phyloP scores from a whole-genome alignment of 2,329 filamentous ascomycete species.

The Diaporthe batatas region DNA sequence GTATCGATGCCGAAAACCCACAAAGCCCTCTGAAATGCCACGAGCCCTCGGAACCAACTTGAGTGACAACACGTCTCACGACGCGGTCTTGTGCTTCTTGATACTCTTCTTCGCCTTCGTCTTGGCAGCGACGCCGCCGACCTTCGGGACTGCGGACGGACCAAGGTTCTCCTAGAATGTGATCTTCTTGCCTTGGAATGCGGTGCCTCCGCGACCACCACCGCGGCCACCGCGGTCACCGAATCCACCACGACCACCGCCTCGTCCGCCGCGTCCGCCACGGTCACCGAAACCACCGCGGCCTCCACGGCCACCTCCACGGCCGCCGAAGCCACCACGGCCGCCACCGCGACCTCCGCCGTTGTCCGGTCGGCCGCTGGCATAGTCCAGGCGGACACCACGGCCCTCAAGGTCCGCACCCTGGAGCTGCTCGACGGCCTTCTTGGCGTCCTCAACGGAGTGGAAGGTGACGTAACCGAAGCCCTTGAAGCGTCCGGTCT shows the following conservation, averaged over 20 bases:
- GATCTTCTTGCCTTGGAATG: conserved; percentile 85
- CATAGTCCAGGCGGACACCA: conserved; percentile 85
- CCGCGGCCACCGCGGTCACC: conserved; percentile 57
- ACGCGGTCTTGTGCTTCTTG: conserved; percentile 72
- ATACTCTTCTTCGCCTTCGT: conserved; percentile 22
- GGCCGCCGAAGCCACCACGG: conserved; percentile 61
- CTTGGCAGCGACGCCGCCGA: neutral
- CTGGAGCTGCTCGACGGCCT: conserved; percentile 74
- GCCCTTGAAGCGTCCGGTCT: conserved; percentile 87
- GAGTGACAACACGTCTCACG: conserved; percentile 57
- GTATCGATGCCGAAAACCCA: conserved; percentile 70
- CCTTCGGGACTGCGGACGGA: conserved; percentile 9
- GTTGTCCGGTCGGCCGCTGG: conserved; percentile 68
- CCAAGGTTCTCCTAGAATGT: conserved; percentile 66
- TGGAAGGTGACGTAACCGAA: conserved; percentile 92
- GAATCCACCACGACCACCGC: conserved; percentile 59
- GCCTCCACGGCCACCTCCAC: conserved; percentile 64
- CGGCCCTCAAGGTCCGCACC: conserved; percentile 78
- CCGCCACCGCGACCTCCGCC: conserved; percentile 65
- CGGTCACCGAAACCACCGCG: conserved; percentile 55
- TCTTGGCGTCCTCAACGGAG: conserved; percentile 85
- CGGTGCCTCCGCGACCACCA: conserved; percentile 55
- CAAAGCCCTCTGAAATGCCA: conserved; percentile 64
- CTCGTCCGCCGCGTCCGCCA: conserved; percentile 61
- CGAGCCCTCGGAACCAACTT: conserved; percentile 60